Conservation (phyloP, 805 yeast species). For the Candida dendrica region DNA sequence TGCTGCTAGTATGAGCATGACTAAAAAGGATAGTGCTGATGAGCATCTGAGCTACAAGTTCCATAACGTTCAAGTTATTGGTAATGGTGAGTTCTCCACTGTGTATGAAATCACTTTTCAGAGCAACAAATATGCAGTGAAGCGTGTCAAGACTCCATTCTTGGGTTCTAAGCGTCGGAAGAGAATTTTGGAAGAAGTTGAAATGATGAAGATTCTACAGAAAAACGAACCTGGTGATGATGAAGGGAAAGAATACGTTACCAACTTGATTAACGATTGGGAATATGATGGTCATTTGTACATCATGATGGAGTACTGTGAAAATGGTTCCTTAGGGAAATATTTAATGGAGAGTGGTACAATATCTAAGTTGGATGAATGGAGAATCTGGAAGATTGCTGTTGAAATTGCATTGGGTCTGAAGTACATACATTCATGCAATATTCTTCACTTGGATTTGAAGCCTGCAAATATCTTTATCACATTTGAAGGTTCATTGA, state of each 20-base stretch:
- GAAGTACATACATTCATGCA: slow-evolving; percentile 69
- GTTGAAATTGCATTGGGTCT: slow-evolving; percentile 78
- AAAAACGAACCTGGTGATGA: slow-evolving; percentile 33
- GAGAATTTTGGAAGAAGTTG: slow-evolving; percentile 69
- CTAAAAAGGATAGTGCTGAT: slow-evolving; percentile 18
- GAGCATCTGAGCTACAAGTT: slow-evolving; percentile 41
- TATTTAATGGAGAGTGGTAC: slow-evolving; percentile 75
- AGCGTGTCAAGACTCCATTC: slow-evolving; percentile 67
- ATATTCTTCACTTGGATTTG: slow-evolving; percentile 78
- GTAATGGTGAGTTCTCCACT: slow-evolving; percentile 83
- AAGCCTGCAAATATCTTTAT: slow-evolving; percentile 94
- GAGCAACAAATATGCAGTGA: slow-evolving; percentile 71
- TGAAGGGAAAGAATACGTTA: slow-evolving; percentile 71
- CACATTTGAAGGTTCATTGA: slow-evolving; percentile 89
- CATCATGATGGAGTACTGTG: slow-evolving; percentile 93
- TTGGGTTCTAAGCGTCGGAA: slow-evolving; percentile 50
- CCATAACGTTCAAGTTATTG: slow-evolving; percentile 61
- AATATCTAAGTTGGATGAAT: slow-evolving; percentile 79
- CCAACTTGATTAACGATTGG: slow-evolving; percentile 82
- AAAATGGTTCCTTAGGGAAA: slow-evolving; percentile 81
- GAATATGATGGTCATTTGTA: slow-evolving; percentile 68
- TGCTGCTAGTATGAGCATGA: slow-evolving; percentile 18
- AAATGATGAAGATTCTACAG: slow-evolving; percentile 43
- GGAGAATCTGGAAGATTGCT: slow-evolving; percentile 95
- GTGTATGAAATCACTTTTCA: slow-evolving; percentile 78